phyloP scores from a whole-genome alignment of 768 basidiomycete genomes.

The Suillus alpinus region DNA sequence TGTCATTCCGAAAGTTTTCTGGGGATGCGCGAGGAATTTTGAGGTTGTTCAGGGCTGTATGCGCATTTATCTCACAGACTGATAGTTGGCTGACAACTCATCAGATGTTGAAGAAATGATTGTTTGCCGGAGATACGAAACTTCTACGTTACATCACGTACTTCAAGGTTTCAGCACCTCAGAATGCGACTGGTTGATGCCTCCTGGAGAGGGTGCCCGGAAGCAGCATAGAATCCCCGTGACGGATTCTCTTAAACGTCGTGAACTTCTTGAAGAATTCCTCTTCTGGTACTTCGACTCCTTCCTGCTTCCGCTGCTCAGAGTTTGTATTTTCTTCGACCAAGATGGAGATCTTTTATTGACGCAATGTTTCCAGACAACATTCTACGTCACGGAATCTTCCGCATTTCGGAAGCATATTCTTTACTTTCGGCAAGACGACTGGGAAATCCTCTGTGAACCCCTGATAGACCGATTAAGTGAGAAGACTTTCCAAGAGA shows the following conservation, averaged over 20 bases:
- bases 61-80: conserved; percentile 15
- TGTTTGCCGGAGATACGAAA: conserved; percentile 78
- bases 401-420: conserved; percentile 79
- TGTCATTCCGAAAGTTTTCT: conserved; percentile 73
- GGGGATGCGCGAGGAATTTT: conserved; percentile 74
- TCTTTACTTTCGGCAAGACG: conserved; percentile 91
- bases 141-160: conserved; percentile 69
- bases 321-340: conserved; percentile 43
- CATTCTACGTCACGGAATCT: conserved; percentile 93
- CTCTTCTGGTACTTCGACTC: conserved; percentile 94
- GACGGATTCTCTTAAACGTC: conserved; percentile 73
- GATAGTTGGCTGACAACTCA: not conserved
- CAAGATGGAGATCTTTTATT: not conserved
- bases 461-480: conserved; percentile 78
- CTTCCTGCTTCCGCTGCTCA: conserved; percentile 75
- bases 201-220: conserved; percentile 33
- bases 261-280: conserved; percentile 86
- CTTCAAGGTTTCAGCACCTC: conserved; percentile 73
- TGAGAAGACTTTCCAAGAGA: conserved; percentile 62
- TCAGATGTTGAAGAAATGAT: conserved; percentile 76
- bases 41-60: conserved; percentile 57
- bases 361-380: conserved; percentile 51
- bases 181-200: conserved; percentile 78
- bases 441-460: conserved; percentile 82
- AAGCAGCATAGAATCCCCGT: conserved; percentile 51